Percentiles rank a stretch among this genome's conserved stretches.
phyloP scores from a whole-genome alignment of 2,329 filamentous ascomycete species.

The Aspergillus ibericus region DNA sequence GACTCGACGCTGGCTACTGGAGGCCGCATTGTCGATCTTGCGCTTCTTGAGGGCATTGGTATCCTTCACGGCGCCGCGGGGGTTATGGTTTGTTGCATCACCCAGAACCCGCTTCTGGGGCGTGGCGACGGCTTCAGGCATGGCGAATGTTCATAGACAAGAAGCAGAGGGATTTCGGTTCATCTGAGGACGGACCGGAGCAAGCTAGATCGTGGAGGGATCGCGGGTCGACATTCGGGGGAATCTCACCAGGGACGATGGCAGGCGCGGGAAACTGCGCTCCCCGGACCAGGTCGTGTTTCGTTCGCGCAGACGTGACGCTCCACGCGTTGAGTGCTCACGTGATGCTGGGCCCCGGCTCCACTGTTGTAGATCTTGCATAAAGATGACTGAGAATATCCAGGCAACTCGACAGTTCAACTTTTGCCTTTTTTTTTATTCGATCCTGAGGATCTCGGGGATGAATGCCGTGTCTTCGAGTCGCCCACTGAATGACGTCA shows the following conservation, averaged over 20 bases:
- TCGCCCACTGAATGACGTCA: background rate
- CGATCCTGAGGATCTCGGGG: background rate
- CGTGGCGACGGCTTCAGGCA: constrained; percentile 42
- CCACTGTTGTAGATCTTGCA: background rate
- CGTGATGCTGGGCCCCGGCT: background rate
- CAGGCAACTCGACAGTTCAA: too few species aligned
- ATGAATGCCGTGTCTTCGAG: background rate
- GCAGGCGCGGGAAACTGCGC: constrained; percentile 13
- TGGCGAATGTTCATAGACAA: constrained; percentile 25
- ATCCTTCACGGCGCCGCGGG: constrained; percentile 58
- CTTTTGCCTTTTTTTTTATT: background rate
- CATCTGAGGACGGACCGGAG: background rate
- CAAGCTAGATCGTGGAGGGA: background rate
- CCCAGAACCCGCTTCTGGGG: constrained; percentile 73
- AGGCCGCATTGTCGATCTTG: constrained; percentile 67
- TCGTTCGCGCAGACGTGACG: constrained; percentile 22
- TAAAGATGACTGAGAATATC: background rate
- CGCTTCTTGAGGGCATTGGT: constrained; percentile 70
- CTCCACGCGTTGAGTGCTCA: constrained; percentile 15
- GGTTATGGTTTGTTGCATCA: constrained; percentile 62
- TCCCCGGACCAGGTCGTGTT: constrained; percentile 18
- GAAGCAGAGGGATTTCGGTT: background rate
- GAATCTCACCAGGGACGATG: background rate
- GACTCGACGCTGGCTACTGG: constrained; percentile 58
- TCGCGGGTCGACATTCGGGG: background rate